These are phyloP conservation scores for Cutaneotrichosporon arboriforme DNA, from an alignment of 1,284 basidiomycete species.

Conservation along the genomic window DNA sequence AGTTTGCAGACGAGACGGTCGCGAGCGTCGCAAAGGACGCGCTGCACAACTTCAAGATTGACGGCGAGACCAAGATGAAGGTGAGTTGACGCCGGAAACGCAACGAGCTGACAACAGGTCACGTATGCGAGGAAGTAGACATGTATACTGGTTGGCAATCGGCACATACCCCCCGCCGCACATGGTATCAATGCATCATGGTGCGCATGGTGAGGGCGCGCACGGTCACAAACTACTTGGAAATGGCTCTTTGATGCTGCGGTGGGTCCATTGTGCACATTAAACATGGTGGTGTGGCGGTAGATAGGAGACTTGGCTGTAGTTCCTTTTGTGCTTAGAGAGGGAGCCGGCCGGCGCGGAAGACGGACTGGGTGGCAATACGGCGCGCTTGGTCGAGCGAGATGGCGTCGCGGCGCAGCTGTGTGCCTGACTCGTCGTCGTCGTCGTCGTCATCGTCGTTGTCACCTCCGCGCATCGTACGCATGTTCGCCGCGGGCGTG, in stretches of 20 bases:
- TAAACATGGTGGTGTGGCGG: no score
- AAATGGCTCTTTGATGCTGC: no score
- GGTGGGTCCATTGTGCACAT: no score
- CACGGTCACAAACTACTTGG: no score
- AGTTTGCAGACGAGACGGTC: slow-evolving; percentile 82
- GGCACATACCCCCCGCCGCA: not conserved
- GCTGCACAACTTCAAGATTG: slow-evolving; percentile 91
- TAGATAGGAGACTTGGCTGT: no score
- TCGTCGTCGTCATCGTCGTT: slow-evolving; percentile 59
- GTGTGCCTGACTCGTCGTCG: slow-evolving; percentile 46
- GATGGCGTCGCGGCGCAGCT: slow-evolving; percentile 73
- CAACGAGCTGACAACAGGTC: slow-evolving; percentile 1
- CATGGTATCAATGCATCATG: slow-evolving; percentile 3
- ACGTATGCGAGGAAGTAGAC: slow-evolving; percentile 13
- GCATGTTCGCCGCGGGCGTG: slow-evolving; percentile 29
- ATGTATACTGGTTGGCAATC: not conserved
- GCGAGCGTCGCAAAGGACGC: slow-evolving; percentile 89
- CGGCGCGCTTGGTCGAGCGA: slow-evolving; percentile 74
- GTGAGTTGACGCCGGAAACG: not conserved
- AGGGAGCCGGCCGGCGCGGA: slow-evolving; percentile 43
- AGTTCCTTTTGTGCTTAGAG: not conserved
- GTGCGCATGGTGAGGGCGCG: not conserved
- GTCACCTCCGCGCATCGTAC: slow-evolving; percentile 52
- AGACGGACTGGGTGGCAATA: slow-evolving; percentile 52
- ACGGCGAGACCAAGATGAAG: slow-evolving; percentile 40